Evolutionary conservation across 371 early-diverging fungal species (phyloP), one percentile per base, ranked within the genome.

Genomic region (Rhizopus microsporus): DNA sequence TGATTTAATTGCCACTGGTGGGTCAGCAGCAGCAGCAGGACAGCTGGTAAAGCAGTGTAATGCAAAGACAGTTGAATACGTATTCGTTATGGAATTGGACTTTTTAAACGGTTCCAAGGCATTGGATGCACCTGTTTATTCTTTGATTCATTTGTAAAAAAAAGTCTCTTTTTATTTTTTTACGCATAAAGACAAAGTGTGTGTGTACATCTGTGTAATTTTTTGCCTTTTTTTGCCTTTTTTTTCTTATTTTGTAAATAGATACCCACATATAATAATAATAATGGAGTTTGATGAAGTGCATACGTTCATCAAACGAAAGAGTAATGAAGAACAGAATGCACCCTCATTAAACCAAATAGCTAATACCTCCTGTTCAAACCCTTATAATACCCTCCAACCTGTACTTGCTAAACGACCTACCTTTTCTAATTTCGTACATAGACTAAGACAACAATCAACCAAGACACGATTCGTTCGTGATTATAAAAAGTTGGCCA

Each of bases 1-100:
- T 67, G 99, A 98, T 69, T 73, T 98, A 68, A 90, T 97, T 75
- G 98, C 98, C 29, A 98, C 98, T 5, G 98, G 98, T 63, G 93
- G 92, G 10, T 87, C 86, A 67, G 93, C 93, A 54, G 80, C 79
- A 63, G 94, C 90, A 40, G 95, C 93, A 39, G 92, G 83, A 51
- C 85, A 94, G 56, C 80, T 98, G 40, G 89, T 97, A 44, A 65
- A 71, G 43, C 73, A 86, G 73, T 74, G 82, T 65, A 83, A 87
- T n/a, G 99, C 90, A 46, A 84, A 69, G 34, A 85, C 93, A 12
- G 72, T 91, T 16, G 85, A 90, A 67, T 93, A 91, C 68, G 78
- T 95, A 54, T 98, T 98, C 72, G 80, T 96, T 35, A 89, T 98
- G 68, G 95, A 94, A 75, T 82, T 97, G 42, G 86, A 77, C 46